Evolutionary conservation across 2,329 filamentous ascomycete genomes (phyloP).

Genomic region (Helotiales sp.): DNA sequence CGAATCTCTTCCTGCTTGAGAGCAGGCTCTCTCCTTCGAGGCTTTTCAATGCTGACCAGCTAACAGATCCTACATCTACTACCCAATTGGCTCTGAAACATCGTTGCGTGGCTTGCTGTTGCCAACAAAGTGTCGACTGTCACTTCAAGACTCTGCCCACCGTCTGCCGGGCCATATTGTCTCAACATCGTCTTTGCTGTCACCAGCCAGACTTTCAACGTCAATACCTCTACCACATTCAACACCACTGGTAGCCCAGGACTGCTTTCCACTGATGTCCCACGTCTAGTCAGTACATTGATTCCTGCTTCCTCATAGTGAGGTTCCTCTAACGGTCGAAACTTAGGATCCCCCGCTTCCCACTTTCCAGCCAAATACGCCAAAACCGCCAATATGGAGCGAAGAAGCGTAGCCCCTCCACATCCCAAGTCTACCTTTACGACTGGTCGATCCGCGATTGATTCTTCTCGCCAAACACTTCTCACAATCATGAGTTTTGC

Average conservation of each 20-base stretch:
- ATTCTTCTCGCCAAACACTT: not conserved
- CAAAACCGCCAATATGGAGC: not conserved
- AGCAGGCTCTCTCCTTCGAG: not conserved
- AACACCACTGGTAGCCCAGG: not conserved
- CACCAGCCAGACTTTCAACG: not conserved
- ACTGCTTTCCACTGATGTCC: not conserved
- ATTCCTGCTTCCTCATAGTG: not conserved
- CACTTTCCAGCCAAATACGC: not conserved
- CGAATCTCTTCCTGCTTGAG: not conserved
- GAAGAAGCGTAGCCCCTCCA: not conserved
- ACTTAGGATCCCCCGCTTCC: not conserved
- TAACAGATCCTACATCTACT: not conserved
- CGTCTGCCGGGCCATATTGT: not conserved
- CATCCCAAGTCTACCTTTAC: not conserved
- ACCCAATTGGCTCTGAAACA: not conserved
- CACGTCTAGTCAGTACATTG: not conserved
- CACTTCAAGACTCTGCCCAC: not conserved
- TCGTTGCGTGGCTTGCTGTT: not conserved
- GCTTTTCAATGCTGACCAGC: not conserved
- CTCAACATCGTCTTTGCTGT: not conserved
- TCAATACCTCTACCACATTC: not conserved
- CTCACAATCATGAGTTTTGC: slow-evolving; percentile 21
- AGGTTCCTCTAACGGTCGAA: not conserved
- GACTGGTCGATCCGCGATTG: not conserved
- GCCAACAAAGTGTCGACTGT: not conserved